Conservation (phyloP, 805 yeast genomes). For the Alloascoidea hylecoeti region DNA sequence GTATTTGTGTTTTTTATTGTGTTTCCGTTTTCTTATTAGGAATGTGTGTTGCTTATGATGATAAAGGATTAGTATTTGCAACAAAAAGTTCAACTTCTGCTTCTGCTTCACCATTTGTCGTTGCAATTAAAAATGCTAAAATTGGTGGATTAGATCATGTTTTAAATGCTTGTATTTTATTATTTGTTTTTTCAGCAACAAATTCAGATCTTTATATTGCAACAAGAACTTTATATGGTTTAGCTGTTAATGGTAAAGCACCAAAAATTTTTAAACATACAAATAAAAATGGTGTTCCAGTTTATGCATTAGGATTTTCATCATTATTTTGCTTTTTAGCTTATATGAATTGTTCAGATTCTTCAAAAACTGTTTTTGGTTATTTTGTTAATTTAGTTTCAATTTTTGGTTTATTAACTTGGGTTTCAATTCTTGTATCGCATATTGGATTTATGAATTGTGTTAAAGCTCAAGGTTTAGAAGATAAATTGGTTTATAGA, state of each 20-base stretch:
- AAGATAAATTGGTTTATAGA: slow-evolving; percentile 30
- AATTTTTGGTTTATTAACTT: slow-evolving; percentile 22
- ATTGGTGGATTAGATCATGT: slow-evolving; percentile 60
- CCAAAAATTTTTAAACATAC: slow-evolving; percentile 55
- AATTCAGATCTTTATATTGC: slow-evolving; percentile 71
- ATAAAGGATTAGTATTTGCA: slow-evolving; percentile 24
- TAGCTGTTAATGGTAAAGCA: slow-evolving; percentile 62
- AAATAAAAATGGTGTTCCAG: slow-evolving; percentile 60
- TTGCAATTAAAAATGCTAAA: slow-evolving; percentile 57
- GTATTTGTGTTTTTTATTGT: slow-evolving; percentile 51
- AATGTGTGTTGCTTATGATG: slow-evolving; percentile 49
- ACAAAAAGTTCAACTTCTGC: slow-evolving; percentile 40
- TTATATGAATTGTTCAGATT: slow-evolving; percentile 49
- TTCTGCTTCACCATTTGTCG: slow-evolving; percentile 73
- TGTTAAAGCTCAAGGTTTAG: slow-evolving; percentile 27
- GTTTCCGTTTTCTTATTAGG: slow-evolving; percentile 50
- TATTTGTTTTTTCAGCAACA: slow-evolving; percentile 71
- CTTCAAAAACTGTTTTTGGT: slow-evolving; percentile 41
- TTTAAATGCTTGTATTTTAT: slow-evolving; percentile 63
- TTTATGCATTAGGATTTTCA: slow-evolving; percentile 34
- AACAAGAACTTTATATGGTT: slow-evolving; percentile 60
- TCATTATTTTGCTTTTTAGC: slow-evolving; percentile 48
- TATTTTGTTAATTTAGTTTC: slow-evolving; percentile 23
- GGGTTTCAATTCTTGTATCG: slow-evolving; percentile 27
- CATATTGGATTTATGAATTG: slow-evolving; percentile 32